Conservation (phyloP, 306 rosid species). For the Cajanus cajan region DNA sequence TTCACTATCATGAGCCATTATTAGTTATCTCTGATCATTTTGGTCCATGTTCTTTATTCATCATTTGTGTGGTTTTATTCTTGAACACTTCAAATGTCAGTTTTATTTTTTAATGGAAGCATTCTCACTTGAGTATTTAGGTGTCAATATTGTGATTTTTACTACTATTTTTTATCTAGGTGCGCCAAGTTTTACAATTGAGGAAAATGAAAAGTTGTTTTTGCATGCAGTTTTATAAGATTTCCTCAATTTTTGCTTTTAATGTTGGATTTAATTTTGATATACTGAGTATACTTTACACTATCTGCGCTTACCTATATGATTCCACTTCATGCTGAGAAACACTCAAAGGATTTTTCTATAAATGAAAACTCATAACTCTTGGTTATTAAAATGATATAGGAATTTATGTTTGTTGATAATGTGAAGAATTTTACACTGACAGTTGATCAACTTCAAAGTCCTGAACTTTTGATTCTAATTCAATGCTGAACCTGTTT, state of each 20-base stretch:
- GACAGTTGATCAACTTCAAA: not conserved
- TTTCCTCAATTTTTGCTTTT: not conserved
- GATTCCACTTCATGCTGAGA: not conserved
- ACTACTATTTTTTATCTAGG: not conserved
- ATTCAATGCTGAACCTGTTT: not conserved
- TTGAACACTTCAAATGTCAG: slow-evolving; percentile 13
- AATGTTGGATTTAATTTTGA: not conserved
- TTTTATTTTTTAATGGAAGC: not conserved
- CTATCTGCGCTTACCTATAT: not conserved
- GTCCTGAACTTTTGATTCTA: not conserved
- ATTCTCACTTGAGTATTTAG: slow-evolving; percentile 5
- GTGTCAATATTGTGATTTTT: not conserved
- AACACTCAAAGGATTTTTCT: not conserved
- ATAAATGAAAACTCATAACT: not conserved
- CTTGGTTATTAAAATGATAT: not conserved
- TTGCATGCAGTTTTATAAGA: not conserved
- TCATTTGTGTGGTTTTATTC: slow-evolving; percentile 8
- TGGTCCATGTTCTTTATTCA: slow-evolving; percentile 20
- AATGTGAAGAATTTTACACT: not conserved
- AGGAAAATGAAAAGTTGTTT: not conserved
- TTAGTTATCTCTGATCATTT: slow-evolving; percentile 10
- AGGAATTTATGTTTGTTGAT: not conserved
- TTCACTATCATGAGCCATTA: slow-evolving; percentile 4
- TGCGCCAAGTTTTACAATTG: not conserved
- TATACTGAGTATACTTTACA: not conserved